phyloP scores from a whole-genome alignment of 768 basidiomycete species.

The Daedaleopsis sinensis region DNA sequence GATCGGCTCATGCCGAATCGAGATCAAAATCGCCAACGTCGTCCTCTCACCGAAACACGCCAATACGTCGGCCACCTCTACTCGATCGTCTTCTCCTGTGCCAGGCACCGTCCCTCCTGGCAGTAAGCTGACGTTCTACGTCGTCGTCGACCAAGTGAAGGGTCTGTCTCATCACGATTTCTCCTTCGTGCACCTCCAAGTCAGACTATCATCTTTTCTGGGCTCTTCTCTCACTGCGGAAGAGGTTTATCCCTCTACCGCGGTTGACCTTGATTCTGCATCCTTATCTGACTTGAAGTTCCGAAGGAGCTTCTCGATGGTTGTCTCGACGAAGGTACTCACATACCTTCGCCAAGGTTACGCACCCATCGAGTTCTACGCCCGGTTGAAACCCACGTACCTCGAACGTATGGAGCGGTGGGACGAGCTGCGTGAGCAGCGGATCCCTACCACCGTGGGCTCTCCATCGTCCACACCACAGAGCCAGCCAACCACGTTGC shows the following conservation, averaged over 20 bases:
- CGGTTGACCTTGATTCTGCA: slow-evolving; percentile 71
- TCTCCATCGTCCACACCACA: slow-evolving; percentile 34
- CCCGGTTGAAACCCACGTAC: slow-evolving; percentile 77
- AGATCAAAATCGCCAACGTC: slow-evolving; percentile 79
- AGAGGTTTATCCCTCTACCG: slow-evolving; percentile 78
- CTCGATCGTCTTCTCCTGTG: slow-evolving; percentile 75
- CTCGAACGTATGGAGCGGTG: slow-evolving; percentile 88
- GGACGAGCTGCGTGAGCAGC: slow-evolving; percentile 90
- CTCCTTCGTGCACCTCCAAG: slow-evolving; percentile 81
- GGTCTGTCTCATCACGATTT: slow-evolving; percentile 93
- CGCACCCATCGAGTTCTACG: slow-evolving; percentile 91
- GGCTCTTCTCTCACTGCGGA: slow-evolving; percentile 71
- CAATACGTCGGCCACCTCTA: slow-evolving; percentile 65
- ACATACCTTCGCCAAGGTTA: slow-evolving; percentile 75
- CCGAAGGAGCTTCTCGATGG: slow-evolving; percentile 79
- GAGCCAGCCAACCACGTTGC: slow-evolving; percentile 45
- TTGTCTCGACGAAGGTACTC: slow-evolving; percentile 72
- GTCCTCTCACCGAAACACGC: slow-evolving; percentile 60
- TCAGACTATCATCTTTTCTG: slow-evolving; percentile 84
- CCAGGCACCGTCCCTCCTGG: slow-evolving; percentile 70
- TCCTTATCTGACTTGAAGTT: slow-evolving; percentile 83
- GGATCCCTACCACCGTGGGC: slow-evolving; percentile 42
- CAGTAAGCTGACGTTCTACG: slow-evolving; percentile 81
- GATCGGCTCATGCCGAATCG: slow-evolving; percentile 90
- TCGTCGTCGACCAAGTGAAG: slow-evolving; percentile 86